These are phyloP conservation scores for Fusarium ramigenum DNA, from an alignment of 2,329 filamentous ascomycete genomes.

Conservation along the genomic window DNA sequence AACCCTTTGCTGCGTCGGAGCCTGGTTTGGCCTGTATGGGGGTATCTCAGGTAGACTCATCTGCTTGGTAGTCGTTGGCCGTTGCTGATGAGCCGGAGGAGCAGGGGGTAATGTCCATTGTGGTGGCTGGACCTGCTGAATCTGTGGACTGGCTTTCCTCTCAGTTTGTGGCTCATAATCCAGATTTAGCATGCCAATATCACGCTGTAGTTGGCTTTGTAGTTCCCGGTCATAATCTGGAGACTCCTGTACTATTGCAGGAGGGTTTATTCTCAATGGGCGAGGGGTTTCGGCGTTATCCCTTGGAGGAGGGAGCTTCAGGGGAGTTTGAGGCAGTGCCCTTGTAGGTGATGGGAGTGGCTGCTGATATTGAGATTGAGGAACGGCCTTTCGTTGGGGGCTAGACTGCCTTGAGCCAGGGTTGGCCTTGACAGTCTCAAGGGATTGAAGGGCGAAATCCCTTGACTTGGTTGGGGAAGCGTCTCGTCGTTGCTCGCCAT, in stretches of 20 bases:
- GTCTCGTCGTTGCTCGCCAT: constrained; percentile 62
- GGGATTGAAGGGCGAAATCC: constrained; percentile 55
- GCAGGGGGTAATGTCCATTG: constrained; percentile 40
- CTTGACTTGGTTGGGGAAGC: constrained; percentile 62
- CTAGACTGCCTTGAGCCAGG: constrained; percentile 65
- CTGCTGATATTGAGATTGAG: constrained; percentile 36
- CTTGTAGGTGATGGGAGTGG: constrained; percentile 62
- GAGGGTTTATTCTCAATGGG: constrained; percentile 58
- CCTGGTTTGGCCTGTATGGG: constrained; percentile 57
- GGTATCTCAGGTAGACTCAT: constrained; percentile 65
- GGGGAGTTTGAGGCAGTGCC: constrained; percentile 60
- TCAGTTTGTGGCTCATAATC: constrained; percentile 36
- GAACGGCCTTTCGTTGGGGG: constrained; percentile 67
- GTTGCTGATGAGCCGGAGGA: constrained; percentile 49
- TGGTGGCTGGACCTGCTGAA: constrained; percentile 14
- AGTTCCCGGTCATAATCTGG: constrained; percentile 69
- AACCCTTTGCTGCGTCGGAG: constrained; percentile 43
- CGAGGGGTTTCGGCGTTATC: constrained; percentile 58
- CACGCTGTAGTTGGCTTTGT: constrained; percentile 70
- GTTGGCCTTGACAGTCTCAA: constrained; percentile 66
- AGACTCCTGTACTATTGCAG: constrained; percentile 58
- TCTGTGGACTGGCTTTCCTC: constrained; percentile 17
- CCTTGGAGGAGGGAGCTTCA: constrained; percentile 42
- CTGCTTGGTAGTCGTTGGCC: constrained; percentile 52
- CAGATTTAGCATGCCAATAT: constrained; percentile 67